A percentile compares a stretch with the other conserved stretches of the same genome.
These are phyloP conservation scores for Citrus maxima DNA, from an alignment of 345 rosid genomes.

Conservation along the genomic window DNA sequence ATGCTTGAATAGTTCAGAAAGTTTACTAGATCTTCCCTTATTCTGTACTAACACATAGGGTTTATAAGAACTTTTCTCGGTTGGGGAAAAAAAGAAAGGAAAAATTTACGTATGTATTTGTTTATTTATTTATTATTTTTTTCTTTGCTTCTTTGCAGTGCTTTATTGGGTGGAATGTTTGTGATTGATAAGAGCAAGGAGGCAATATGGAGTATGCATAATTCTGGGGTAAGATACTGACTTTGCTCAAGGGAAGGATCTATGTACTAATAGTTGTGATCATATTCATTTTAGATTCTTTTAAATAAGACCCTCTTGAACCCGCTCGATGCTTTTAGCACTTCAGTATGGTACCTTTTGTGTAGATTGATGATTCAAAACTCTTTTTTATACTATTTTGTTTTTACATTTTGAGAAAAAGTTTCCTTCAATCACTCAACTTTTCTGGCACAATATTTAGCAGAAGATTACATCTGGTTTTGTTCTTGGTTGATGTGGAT, in stretches of 20 bases:
- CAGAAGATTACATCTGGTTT: background rate
- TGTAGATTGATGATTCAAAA: background rate
- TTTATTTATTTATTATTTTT: background rate
- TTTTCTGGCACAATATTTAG: background rate
- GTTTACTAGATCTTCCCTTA: background rate
- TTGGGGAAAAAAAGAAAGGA: background rate
- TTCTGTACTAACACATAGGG: background rate
- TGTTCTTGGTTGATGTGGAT: background rate
- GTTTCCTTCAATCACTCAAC: background rate
- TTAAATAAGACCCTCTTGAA: background rate
- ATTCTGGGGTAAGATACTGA: constrained; percentile 58
- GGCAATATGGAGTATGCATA: constrained; percentile 50
- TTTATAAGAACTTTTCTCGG: background rate
- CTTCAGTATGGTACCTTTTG: background rate
- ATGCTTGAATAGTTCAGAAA: background rate
- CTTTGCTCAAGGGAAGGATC: too few species aligned
- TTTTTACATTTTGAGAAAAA: background rate
- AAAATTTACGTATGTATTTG: background rate
- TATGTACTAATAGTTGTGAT: too few species aligned
- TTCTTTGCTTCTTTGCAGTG: constrained; percentile 26
- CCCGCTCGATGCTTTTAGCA: background rate
- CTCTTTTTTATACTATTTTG: background rate
- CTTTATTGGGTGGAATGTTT: constrained; percentile 41
- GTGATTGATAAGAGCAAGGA: constrained; percentile 44
- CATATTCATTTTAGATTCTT: background rate